Evolutionary conservation across 2,329 filamentous ascomycete genomes (phyloP).

Genomic region (Harringtonia aguacate): DNA sequence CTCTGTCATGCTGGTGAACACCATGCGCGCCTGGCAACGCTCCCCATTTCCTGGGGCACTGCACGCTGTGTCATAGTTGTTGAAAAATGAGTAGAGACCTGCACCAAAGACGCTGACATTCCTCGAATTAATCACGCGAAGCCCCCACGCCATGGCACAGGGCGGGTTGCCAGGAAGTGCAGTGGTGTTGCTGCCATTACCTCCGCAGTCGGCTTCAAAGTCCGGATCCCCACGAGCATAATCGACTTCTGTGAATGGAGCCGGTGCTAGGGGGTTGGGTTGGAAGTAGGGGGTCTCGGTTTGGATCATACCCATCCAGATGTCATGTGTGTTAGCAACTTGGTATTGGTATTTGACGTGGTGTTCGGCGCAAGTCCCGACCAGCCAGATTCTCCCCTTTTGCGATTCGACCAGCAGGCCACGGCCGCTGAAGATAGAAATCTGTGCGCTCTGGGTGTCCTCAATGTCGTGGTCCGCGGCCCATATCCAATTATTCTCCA

Average conservation of each 20-base stretch:
- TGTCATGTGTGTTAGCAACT: conserved; percentile 41
- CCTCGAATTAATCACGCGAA: conserved; percentile 43
- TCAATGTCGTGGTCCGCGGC: conserved; percentile 42
- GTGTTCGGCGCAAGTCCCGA: conserved; percentile 51
- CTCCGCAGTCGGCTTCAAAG: conserved; percentile 33
- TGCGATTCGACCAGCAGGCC: conserved; percentile 25
- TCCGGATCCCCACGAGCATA: conserved; percentile 30
- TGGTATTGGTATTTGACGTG: conserved; percentile 54
- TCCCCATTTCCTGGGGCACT: conserved; percentile 22
- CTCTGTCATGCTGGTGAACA: conserved; percentile 21
- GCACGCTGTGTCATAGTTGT: conserved; percentile 40
- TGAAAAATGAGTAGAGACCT: conserved; percentile 51
- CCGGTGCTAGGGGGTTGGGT: conserved; percentile 41
- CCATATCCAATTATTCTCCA: conserved; percentile 42
- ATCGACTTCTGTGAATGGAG: conserved; percentile 34
- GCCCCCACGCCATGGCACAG: conserved; percentile 51
- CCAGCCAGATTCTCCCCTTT: conserved; percentile 40
- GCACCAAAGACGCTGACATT: conserved; percentile 46
- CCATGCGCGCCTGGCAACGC: conserved; percentile 28
- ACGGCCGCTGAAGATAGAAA: conserved; percentile 21
- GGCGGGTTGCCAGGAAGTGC: conserved; percentile 17
- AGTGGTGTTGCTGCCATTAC: background rate
- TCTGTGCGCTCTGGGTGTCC: conserved; percentile 17
- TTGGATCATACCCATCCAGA: conserved; percentile 51
- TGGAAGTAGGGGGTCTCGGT: conserved; percentile 60